Evolutionary conservation across 2,329 filamentous ascomycete species (phyloP), one percentile per base, ranked within the genome.

Genomic region (Penicillium sp.): DNA sequence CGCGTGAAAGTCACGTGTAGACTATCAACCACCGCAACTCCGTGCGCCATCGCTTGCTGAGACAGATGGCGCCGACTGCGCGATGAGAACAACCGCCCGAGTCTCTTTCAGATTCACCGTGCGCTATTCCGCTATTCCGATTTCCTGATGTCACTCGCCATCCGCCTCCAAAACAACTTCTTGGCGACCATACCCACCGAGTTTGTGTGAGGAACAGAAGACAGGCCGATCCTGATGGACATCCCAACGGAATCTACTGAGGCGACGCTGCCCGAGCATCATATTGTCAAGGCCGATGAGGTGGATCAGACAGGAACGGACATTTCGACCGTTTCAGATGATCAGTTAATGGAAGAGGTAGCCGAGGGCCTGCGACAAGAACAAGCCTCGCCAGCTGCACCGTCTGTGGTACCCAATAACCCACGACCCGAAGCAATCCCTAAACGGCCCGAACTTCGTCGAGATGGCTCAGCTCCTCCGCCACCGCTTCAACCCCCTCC

Each of bases 271-370:
- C 43, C 55, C 22, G 60, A 61, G 23, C 62, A 66, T 28, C 62
- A 66, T 32, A 63, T 72, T 36, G 66, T 72, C 26, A 69, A 65
- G 45, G 70, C 70, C 10, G 70, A 73, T 52, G 70, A 73, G 45
- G 61, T 73, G 15, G 70, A 73, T 41, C 66, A 70, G 44, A 63
- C 64, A 7, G 69, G 69, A 28, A 65, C 67, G 16, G 66, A 70
- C 42, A 71, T 72, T 27, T 62, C 60, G 3, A 56, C 68, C 14
- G 57, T 69, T n/a, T 58, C 66, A 14, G 65, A 68, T 41, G 66
- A 67, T 28, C 62, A 66, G 45, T 52, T 68, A 37, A 59, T 68
- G 60, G 61, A 65, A 35, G 59, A 65, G 38, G 57, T 68, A 13
- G 59, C 57, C 3, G 60, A 67, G 41, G 59, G 57, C 17, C 48